Base-by-base conservation (phyloP, 2,329 filamentous ascomycete genomes). In the Clarireedia hainanense region DNA sequence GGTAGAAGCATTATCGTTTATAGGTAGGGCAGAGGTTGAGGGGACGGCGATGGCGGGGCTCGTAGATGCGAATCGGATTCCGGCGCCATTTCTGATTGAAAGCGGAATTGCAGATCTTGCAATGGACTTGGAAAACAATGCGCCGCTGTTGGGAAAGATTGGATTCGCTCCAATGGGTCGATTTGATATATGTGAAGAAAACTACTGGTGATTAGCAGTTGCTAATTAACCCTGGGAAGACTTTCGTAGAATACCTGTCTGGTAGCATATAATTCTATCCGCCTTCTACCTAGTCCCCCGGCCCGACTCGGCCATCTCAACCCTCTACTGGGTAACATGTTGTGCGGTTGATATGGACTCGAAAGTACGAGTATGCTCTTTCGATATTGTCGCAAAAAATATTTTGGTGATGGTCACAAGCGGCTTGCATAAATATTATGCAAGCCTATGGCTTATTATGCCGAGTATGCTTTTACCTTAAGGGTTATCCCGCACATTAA, bases 271-370 rank as follows among this genome's bases (percentile, higher is more conserved):
- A 61, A 64, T 68, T 65, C 72, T 68, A 64, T 74, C 64, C 65
- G 63, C 60, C 64, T 58, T 54, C 65, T 63, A 58, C 62, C 60
- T 60, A 65, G 58, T 14, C 70, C 72, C 61, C 75, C 68, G 61
- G 74, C 70, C 52, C 74, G 72, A 65, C 70, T 69, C 57, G 75
- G 72, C 70, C 73, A 75, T 59, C 75, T 71, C 55, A 81, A 64
- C 62, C 78, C 76, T 75, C 75, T 75, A 62, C 77, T 76, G 66
- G 77, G 76, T 67, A 83, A 72, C 80, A 84, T 84, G 63, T 65
- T 67, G 58, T 46, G 56, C 52, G 48, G 56, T 52, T 50, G 52
- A 30, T 45, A 12, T 12, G 30, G 12, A 34, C 30, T 1, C n/a
- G 14, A 50, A 27, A 34, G 23, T 42, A 37, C 36, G n/a, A 20